Percentiles rank a stretch among this genome's conserved stretches.
phyloP scores from a whole-genome alignment of 192 early-diverging fungal genomes.

The Entomortierella beljakovae region DNA sequence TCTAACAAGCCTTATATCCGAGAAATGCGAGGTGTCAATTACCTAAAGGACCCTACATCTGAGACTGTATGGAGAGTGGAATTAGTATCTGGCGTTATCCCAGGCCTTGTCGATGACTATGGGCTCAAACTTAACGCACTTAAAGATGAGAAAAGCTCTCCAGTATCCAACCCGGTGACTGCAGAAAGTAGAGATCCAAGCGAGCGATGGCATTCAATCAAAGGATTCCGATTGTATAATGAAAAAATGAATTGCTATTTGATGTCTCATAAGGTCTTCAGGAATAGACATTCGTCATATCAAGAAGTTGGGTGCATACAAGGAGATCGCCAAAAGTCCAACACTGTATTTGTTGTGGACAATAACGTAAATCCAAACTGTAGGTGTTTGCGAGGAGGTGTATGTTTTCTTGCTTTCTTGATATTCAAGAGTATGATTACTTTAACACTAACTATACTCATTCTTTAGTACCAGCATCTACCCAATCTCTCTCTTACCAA shows the following conservation, averaged over 20 bases:
- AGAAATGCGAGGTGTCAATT: slow-evolving; percentile 29
- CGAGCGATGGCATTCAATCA: slow-evolving; percentile 53
- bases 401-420: too few species aligned
- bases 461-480: slow-evolving; percentile 61
- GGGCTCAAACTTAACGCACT: not conserved
- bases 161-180: too few species aligned
- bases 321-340: slow-evolving; percentile 34
- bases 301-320: slow-evolving; percentile 48
- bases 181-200: too few species aligned
- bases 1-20: slow-evolving; percentile 42
- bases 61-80: slow-evolving; percentile 46
- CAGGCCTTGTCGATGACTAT: slow-evolving; percentile 2
- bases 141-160: slow-evolving; percentile 1
- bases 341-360: slow-evolving; percentile 49
- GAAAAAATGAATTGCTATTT: slow-evolving; percentile 35
- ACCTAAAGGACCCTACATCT: slow-evolving; percentile 21
- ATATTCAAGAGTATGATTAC: too few species aligned
- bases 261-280: slow-evolving; percentile 41
- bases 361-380: slow-evolving; percentile 38
- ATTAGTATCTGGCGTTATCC: slow-evolving; percentile 14
- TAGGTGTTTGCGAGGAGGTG: slow-evolving; percentile 18
- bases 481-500: slow-evolving; percentile 67
- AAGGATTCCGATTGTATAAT: slow-evolving; percentile 43
- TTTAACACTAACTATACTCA: too few species aligned
- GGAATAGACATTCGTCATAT: slow-evolving; percentile 31